These are phyloP conservation scores for Biscutella laevigata DNA, from an alignment of 441 rosid species.

Conservation along the genomic window DNA sequence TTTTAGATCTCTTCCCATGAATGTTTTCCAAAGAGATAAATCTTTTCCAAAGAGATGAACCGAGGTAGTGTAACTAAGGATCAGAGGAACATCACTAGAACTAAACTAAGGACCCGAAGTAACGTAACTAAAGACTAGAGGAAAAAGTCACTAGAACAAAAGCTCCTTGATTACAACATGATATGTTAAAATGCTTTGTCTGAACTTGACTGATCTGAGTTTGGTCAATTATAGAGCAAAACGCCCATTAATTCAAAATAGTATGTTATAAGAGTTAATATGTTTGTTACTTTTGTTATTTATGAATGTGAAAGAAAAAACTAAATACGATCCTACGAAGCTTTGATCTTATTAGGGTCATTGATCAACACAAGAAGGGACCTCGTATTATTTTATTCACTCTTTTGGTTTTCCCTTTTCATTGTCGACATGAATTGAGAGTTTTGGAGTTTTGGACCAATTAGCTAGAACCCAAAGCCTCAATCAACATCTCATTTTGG, in stretches of 20 bases:
- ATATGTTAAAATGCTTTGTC: background rate
- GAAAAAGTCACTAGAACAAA: no score
- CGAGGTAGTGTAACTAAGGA: no score
- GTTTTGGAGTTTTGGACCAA: slow-evolving; percentile 21
- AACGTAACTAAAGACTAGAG: no score
- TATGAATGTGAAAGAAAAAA: slow-evolving; percentile 6
- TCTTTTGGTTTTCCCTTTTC: slow-evolving; percentile 14
- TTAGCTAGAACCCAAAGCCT: slow-evolving; percentile 19
- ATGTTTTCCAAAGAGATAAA: no score
- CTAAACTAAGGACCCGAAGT: no score
- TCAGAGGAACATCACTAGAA: no score
- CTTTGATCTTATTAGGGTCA: slow-evolving; percentile 1
- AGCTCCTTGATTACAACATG: no score
- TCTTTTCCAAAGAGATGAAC: no score
- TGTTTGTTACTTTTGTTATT: background rate
- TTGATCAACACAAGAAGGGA: slow-evolving; percentile 14
- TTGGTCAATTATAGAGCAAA: background rate
- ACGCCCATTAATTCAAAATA: background rate
- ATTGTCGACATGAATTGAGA: slow-evolving; percentile 19
- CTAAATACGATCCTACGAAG: background rate
- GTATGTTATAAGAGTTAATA: background rate
- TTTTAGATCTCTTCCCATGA: no score
- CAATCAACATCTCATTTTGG: slow-evolving; percentile 17
- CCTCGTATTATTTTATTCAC: slow-evolving; percentile 3
- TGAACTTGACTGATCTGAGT: background rate